Evolutionary conservation across 495 filamentous ascomycete species (phyloP).

Genomic region (Elasticomyces elasticus): DNA sequence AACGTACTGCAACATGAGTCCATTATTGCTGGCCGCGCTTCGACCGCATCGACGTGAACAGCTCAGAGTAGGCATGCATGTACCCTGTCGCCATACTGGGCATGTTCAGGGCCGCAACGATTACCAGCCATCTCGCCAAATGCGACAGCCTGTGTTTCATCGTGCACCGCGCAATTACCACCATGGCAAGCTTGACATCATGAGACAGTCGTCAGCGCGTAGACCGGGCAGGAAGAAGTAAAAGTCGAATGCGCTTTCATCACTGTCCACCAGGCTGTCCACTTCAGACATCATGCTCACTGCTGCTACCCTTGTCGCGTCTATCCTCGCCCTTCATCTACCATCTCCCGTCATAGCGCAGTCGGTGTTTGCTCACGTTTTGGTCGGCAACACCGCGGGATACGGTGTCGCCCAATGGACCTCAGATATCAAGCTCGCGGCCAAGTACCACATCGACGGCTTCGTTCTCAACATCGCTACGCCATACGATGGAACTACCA

Average conservation of each 20-base stretch:
- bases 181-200: too few species aligned
- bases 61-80: too few species aligned
- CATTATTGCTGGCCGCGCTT: too few species aligned
- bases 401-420: slow-evolving; percentile 35
- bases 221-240: background rate
- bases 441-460: slow-evolving; percentile 56
- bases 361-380: background rate
- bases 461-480: slow-evolving; percentile 58
- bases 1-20: too few species aligned
- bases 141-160: background rate
- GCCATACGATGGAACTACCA: slow-evolving; percentile 35
- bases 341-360: background rate
- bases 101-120: too few species aligned
- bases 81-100: too few species aligned
- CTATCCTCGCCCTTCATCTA: background rate
- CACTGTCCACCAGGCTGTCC: too few species aligned
- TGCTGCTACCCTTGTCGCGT: background rate
- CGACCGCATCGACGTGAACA: too few species aligned
- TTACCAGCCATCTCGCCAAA: background rate
- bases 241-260: background rate
- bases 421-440: slow-evolving; percentile 50
- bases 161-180: background rate
- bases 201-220: too few species aligned
- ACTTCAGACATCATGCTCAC: background rate
- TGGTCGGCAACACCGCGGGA: background rate